These are phyloP conservation scores for Lithocarpus polystachyus DNA, from an alignment of 306 rosid species.

Conservation along the genomic window DNA sequence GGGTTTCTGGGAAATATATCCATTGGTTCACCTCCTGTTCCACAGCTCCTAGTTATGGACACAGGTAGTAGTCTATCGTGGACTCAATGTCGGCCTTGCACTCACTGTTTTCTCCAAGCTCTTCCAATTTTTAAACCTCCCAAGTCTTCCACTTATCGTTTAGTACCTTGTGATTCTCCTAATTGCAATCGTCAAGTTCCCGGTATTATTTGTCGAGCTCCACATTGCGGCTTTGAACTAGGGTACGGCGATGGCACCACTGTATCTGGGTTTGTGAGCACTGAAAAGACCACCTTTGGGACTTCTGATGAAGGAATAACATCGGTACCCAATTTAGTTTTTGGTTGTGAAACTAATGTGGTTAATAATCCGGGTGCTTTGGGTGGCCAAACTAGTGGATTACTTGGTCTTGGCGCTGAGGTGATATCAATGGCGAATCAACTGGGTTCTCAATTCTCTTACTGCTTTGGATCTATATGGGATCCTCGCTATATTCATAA, in stretches of 20 bases:
- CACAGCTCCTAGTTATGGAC: conserved; percentile 32
- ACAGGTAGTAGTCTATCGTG: too few relatives aligned
- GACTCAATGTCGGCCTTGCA: conserved; percentile 28
- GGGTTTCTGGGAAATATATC: conserved; percentile 36
- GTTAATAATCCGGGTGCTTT: too few relatives aligned
- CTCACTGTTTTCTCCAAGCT: conserved; percentile 18
- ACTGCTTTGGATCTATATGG: conserved; percentile 35
- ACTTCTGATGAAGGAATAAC: too few relatives aligned
- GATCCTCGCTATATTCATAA: conserved; percentile 29
- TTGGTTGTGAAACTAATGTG: conserved; percentile 33
- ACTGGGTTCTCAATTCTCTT: too few relatives aligned
- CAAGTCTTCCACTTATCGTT: conserved; percentile 31
- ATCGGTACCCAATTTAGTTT: neutral
- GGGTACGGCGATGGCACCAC: conserved; percentile 14
- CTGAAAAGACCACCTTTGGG: conserved; percentile 26
- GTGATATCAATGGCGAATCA: too few relatives aligned
- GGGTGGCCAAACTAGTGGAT: neutral
- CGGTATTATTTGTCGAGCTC: conserved; percentile 1
- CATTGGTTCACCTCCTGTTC: conserved; percentile 43
- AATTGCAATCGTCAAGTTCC: neutral
- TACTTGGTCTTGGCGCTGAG: too few relatives aligned
- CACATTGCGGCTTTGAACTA: neutral
- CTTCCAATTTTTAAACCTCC: conserved; percentile 30
- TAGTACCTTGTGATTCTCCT: neutral
- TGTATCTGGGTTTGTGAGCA: conserved; percentile 20